These are phyloP conservation scores for Sporothrix euskadiensis DNA, from an alignment of 2,329 filamentous ascomycete genomes.

Conservation along the genomic window DNA sequence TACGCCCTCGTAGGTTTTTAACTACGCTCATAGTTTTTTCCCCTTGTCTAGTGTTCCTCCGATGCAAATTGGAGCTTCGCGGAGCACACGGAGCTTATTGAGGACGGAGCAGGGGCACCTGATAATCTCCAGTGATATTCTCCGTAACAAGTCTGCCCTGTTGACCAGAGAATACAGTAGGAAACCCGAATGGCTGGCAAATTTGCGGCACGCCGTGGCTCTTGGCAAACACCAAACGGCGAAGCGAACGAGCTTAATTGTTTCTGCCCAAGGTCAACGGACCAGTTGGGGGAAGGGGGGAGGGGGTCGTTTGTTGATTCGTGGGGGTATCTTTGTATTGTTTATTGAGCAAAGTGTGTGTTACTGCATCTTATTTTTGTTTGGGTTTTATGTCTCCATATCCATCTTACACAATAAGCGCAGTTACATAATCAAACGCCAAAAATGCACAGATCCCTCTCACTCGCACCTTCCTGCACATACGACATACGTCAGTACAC, in stretches of 20 bases:
- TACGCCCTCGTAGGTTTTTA: not conserved
- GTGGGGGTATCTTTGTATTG: not conserved
- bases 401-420: not conserved
- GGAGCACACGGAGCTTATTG: not conserved
- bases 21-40: not conserved
- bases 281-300: not conserved
- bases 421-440: not conserved
- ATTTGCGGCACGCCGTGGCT: not conserved
- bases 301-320: not conserved
- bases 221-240: not conserved
- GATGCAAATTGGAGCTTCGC: not conserved
- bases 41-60: slow-evolving; percentile 3
- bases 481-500: not conserved
- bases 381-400: not conserved
- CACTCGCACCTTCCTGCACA: not conserved
- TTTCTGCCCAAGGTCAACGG: not conserved
- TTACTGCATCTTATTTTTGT: not conserved
- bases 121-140: not conserved
- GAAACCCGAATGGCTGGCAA: not conserved
- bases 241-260: not conserved
- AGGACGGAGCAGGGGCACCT: not conserved
- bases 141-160: not conserved
- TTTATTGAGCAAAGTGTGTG: not conserved
- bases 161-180: not conserved
- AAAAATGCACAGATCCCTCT: not conserved